phyloP scores from a whole-genome alignment of 495 filamentous ascomycete species.

The Hypoxylon fuscum region DNA sequence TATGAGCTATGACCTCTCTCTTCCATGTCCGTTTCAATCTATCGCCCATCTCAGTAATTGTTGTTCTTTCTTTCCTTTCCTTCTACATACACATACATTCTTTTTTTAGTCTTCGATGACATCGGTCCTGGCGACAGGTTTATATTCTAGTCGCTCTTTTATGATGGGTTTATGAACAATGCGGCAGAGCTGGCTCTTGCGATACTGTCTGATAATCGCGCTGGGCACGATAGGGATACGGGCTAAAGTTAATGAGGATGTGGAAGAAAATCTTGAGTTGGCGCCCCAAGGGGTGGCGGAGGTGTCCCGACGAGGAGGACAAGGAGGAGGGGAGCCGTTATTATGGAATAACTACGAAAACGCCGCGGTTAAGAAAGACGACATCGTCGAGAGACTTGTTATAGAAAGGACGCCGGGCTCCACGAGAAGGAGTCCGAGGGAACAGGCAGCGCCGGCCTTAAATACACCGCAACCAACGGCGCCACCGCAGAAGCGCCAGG shows the following conservation, averaged over 20 bases:
- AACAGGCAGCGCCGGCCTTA: slow-evolving; percentile 31
- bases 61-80: slow-evolving; percentile 12
- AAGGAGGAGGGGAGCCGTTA: slow-evolving; percentile 3
- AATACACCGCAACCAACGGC: slow-evolving; percentile 33
- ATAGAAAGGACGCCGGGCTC: slow-evolving; percentile 26
- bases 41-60: not conserved
- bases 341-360: slow-evolving; percentile 19
- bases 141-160: slow-evolving; percentile 29
- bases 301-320: no score
- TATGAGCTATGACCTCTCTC: slow-evolving; percentile 41
- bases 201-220: slow-evolving; percentile 39
- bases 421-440: slow-evolving; percentile 20
- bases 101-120: slow-evolving; percentile 30
- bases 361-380: slow-evolving; percentile 16
- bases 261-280: slow-evolving; percentile 13
- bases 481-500: slow-evolving; percentile 45
- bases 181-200: slow-evolving; percentile 42
- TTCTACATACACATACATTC: slow-evolving; percentile 19
- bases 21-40: slow-evolving; percentile 28
- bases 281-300: slow-evolving; percentile 5
- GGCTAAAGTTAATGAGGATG: slow-evolving; percentile 28
- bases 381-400: slow-evolving; percentile 8
- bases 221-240: slow-evolving; percentile 42
- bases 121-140: slow-evolving; percentile 28
- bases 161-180: slow-evolving; percentile 44